Conservation (phyloP, 1,139 yeast species). For the Pichia sp. region DNA sequence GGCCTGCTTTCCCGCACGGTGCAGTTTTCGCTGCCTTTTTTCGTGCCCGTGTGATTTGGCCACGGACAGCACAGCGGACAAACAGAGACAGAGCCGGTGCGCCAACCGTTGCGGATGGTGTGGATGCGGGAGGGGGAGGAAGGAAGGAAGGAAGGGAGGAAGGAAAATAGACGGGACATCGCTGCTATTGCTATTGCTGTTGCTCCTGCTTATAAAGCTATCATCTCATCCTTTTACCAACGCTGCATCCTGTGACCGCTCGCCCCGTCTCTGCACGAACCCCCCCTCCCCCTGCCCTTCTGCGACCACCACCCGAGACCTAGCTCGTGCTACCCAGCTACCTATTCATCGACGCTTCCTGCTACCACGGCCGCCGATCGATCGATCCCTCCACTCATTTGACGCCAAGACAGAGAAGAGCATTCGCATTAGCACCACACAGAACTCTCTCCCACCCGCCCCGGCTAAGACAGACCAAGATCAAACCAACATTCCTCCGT, state of each 20-base stretch:
- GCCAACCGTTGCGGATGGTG: not conserved
- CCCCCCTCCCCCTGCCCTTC: too few relatives aligned
- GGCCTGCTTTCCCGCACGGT: not conserved
- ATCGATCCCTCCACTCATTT: too few relatives aligned
- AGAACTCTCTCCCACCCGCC: not conserved
- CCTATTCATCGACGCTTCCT: too few relatives aligned
- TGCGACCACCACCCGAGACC: too few relatives aligned
- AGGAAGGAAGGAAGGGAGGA: not conserved
- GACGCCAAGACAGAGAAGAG: too few relatives aligned
- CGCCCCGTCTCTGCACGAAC: too few relatives aligned
- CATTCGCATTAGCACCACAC: too few relatives aligned
- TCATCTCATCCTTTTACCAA: not conserved
- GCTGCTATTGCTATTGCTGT: not conserved
- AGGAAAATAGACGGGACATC: not conserved
- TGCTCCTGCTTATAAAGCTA: too few relatives aligned
- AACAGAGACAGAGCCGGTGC: not conserved
- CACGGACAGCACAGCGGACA: not conserved
- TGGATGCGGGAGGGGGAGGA: not conserved
- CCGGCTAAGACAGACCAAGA: not conserved
- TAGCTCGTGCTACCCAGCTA: too few relatives aligned
- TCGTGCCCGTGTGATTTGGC: not conserved
- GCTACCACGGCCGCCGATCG: too few relatives aligned
- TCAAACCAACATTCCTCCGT: not conserved
- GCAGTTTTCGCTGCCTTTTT: not conserved
- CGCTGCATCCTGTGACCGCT: not conserved